These are phyloP conservation scores for Magnaporthales sp. DNA, from an alignment of 2,329 filamentous ascomycete species.

Conservation along the genomic window DNA sequence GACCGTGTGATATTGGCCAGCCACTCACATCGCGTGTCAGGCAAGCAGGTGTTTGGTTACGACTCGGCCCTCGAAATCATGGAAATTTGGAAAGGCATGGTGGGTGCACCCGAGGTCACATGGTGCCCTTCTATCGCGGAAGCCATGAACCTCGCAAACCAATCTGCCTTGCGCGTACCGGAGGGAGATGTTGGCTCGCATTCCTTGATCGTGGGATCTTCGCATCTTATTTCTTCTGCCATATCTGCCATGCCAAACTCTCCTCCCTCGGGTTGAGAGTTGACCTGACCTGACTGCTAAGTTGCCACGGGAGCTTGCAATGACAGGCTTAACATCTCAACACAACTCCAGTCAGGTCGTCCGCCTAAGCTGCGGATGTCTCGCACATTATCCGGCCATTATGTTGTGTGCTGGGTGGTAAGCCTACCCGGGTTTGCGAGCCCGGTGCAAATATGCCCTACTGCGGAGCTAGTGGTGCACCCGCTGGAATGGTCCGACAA, in stretches of 20 bases:
- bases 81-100: neutral
- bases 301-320: neutral
- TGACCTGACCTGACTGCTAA: neutral
- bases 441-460: neutral
- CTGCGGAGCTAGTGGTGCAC: neutral
- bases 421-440: neutral
- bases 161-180: neutral
- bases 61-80: neutral
- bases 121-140: neutral
- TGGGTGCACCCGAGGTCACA: neutral
- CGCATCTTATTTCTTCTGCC: slow-evolving; percentile 9
- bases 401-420: neutral
- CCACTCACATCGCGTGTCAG: neutral
- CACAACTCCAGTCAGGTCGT: neutral
- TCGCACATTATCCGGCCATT: neutral
- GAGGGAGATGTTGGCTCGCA: neutral
- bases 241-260: neutral
- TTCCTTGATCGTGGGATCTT: slow-evolving; percentile 3
- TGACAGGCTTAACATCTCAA: neutral
- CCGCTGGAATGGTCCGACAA: too few species aligned
- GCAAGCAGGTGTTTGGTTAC: slow-evolving; percentile 1
- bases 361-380: neutral
- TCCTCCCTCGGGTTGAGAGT: neutral
- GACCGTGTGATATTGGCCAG: slow-evolving; percentile 1
- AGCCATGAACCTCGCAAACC: neutral